phyloP scores from a whole-genome alignment of 306 rosid genomes.

The Acmispon strigosus region DNA sequence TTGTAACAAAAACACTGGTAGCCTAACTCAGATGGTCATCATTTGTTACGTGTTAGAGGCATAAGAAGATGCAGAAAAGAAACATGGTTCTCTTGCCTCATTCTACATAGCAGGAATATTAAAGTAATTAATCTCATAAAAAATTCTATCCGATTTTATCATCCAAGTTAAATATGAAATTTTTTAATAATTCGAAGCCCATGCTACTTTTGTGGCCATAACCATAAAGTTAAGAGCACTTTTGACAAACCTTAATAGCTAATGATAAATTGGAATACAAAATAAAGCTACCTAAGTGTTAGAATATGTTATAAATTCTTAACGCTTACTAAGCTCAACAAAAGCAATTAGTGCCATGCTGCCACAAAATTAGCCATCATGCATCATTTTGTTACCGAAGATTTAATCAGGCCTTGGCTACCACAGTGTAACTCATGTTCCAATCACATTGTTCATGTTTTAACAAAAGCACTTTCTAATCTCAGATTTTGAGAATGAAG shows the following conservation, averaged over 20 bases:
- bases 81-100: not conserved
- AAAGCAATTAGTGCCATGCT: too few species aligned
- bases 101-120: not conserved
- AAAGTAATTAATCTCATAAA: not conserved
- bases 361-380: too few species aligned
- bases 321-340: too few species aligned
- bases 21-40: not conserved
- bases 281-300: not conserved
- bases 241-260: not conserved
- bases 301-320: not conserved
- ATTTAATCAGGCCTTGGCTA: too few species aligned
- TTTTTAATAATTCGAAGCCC: not conserved
- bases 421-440: too few species aligned
- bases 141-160: not conserved
- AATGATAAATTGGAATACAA: not conserved
- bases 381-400: too few species aligned
- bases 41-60: not conserved
- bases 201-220: not conserved
- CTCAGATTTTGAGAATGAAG: too few species aligned
- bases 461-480: too few species aligned
- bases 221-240: not conserved
- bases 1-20: not conserved
- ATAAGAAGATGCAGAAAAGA: not conserved
- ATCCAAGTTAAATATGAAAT: not conserved
- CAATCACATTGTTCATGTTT: too few species aligned